Percentiles rank a stretch among this genome's conserved stretches.
These are phyloP conservation scores for Ochetophila trinervis DNA, from an alignment of 306 rosid genomes.

Conservation along the genomic window DNA sequence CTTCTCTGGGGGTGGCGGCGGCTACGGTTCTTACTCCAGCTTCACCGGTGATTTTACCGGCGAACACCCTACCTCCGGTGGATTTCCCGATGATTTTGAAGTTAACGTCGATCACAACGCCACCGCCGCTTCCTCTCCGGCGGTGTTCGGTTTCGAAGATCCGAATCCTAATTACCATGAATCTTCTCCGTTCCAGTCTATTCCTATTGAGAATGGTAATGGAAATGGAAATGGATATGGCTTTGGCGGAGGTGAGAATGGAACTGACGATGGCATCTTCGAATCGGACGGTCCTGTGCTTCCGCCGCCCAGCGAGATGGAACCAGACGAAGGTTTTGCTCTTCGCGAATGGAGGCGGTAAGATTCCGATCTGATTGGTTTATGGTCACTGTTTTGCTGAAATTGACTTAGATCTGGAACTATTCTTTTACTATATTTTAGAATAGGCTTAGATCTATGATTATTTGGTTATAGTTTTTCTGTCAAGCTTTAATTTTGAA, in stretches of 20 bases:
- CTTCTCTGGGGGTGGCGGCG: conserved; percentile 33
- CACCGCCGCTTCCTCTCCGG: conserved; percentile 50
- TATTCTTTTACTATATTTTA: neutral
- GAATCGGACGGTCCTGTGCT: conserved; percentile 82
- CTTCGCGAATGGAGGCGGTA: conserved; percentile 99
- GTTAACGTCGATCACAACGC: conserved; percentile 54
- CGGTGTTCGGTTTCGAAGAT: conserved; percentile 74
- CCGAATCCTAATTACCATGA: conserved; percentile 61
- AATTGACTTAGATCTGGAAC: conserved; percentile 22
- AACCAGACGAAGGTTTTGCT: conserved; percentile 78
- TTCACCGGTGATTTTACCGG: conserved; percentile 37
- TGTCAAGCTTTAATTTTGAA: neutral
- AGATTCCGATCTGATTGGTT: conserved; percentile 35
- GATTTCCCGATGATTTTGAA: conserved; percentile 43
- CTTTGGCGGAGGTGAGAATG: conserved; percentile 36
- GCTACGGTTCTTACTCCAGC: conserved; percentile 60
- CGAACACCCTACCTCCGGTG: conserved; percentile 35
- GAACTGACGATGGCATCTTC: conserved; percentile 52
- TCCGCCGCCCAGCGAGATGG: conserved; percentile 82
- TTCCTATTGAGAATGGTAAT: conserved; percentile 64
- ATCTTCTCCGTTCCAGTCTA: conserved; percentile 69
- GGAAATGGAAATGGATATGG: conserved; percentile 66
- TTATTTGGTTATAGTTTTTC: neutral
- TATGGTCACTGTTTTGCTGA: neutral
- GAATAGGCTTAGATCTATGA: neutral